Percentiles rank a stretch among this genome's conserved stretches.
Evolutionary conservation across 768 basidiomycete species (phyloP).

Genomic region (Russula brevipes): DNA sequence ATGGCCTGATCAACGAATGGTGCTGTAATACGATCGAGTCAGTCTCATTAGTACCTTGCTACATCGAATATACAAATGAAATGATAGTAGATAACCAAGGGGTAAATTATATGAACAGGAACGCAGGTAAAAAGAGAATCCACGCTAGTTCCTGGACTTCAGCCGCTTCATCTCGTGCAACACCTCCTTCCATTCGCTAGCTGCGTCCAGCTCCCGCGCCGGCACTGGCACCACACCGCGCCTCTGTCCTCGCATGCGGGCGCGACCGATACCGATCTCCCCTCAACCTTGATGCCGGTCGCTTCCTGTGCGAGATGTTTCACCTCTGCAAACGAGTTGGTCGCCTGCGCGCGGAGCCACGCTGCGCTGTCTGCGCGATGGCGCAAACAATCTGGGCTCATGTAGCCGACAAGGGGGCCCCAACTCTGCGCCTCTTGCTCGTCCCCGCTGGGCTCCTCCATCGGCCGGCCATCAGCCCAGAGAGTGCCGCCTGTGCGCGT

Average conservation of each 20-base stretch:
- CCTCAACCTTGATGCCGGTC: slow-evolving; percentile 39
- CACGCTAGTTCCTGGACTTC: background rate
- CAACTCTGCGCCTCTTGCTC: slow-evolving; percentile 30
- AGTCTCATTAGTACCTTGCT: too few relatives aligned
- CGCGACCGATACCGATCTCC: slow-evolving; percentile 31
- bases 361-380: slow-evolving; percentile 60
- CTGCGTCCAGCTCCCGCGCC: background rate
- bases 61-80: too few relatives aligned
- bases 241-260: slow-evolving; percentile 23
- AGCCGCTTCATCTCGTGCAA: slow-evolving; percentile 11
- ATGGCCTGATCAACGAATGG: too few relatives aligned
- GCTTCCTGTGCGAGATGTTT: slow-evolving; percentile 56
- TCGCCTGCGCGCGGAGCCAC: slow-evolving; percentile 76
- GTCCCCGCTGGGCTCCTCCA: slow-evolving; percentile 36
- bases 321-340: slow-evolving; percentile 64
- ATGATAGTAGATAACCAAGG: too few relatives aligned
- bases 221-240: background rate
- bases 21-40: too few relatives aligned
- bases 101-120: too few relatives aligned
- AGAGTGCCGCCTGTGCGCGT: slow-evolving; percentile 63
- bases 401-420: slow-evolving; percentile 43
- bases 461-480: slow-evolving; percentile 51
- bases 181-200: slow-evolving; percentile 19
- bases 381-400: slow-evolving; percentile 51
- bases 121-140: too few relatives aligned